Base-by-base conservation (phyloP, 1,139 yeast species). In the Keqinozyma sinolaborantium region DNA sequence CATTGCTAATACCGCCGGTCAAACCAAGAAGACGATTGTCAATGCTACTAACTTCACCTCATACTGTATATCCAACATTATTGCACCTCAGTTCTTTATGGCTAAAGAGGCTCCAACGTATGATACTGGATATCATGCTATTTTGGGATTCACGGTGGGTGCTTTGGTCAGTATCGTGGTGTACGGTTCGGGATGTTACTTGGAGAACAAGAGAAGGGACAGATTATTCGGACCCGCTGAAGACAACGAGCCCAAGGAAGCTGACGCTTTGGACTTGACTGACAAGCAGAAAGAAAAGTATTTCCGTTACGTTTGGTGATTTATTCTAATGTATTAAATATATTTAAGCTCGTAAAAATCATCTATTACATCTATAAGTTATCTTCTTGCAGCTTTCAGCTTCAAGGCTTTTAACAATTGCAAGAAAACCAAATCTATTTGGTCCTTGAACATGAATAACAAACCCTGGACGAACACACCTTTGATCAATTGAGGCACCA, bases 391-490 rank as follows among this genome's bases (percentile, higher is more conserved):
- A 19, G 34, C 23, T 27, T 40, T 40, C n/a, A 36, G 39, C 50
- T 60, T 67, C 25, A 66, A 29, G 25, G 61, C 38, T 32, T 52
- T 49, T 47, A 73, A 57, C 42, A 73, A 54, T 25, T 53, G 44
- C 12, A 71, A 50, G 38, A 73, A 70, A 12, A 68, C 42, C 36
- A 71, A 38, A 53, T 77, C 73, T 34, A 77, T 56, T 52, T 78
- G 88, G 47, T 84, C 95, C 57, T 81, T 83, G 57, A 82, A 83
- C 82, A 83, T 83, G 50, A 87, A 83, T 47, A 87, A 67, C 40
- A 86, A 67, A 0, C 95, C 95, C 57, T 86, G 95, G 4, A 86
- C 95, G 34, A 86, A 58, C 4, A 86, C 83, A 2, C 95, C 95
- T 64, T 86, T 86, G 26, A 81, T 58, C 43, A 86, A 69, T 56